These are phyloP conservation scores for Clarireedia homoeocarpa DNA, from an alignment of 2,329 filamentous ascomycete species.

Conservation along the genomic window DNA sequence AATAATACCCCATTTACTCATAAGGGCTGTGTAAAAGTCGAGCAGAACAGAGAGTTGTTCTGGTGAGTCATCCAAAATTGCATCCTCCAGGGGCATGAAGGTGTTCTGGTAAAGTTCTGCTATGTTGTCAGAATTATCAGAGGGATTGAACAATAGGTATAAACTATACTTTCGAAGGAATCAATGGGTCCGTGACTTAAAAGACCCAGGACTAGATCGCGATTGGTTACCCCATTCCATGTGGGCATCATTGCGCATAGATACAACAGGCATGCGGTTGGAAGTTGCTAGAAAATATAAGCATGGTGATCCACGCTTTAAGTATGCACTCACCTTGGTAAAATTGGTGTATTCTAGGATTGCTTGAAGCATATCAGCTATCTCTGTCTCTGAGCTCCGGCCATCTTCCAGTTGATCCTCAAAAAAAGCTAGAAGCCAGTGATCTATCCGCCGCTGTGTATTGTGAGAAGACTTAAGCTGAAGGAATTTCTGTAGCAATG, in stretches of 20 bases:
- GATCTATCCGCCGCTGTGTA: slow-evolving; percentile 44
- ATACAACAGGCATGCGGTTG: slow-evolving; percentile 37
- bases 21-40: slow-evolving; percentile 57
- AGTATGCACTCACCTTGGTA: slow-evolving; percentile 40
- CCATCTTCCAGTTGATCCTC: slow-evolving; percentile 46
- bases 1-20: slow-evolving; percentile 49
- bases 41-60: slow-evolving; percentile 53
- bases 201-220: slow-evolving; percentile 48
- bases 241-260: slow-evolving; percentile 44
- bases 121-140: background rate
- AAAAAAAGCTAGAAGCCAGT: slow-evolving; percentile 51
- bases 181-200: slow-evolving; percentile 47
- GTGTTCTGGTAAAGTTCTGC: slow-evolving; percentile 44
- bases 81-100: slow-evolving; percentile 44
- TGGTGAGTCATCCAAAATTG: slow-evolving; percentile 40
- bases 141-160: too few relatives aligned
- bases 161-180: slow-evolving; percentile 44
- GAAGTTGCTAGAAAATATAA: slow-evolving; percentile 24
- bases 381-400: slow-evolving; percentile 39
- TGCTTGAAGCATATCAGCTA: slow-evolving; percentile 47
- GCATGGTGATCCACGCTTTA: slow-evolving; percentile 7
- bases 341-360: slow-evolving; percentile 48
- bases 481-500: slow-evolving; percentile 69
- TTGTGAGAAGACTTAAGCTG: slow-evolving; percentile 52
- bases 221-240: slow-evolving; percentile 56